Conservation (phyloP, 208 protist genomes). For the Wallacemonas sp. region DNA sequence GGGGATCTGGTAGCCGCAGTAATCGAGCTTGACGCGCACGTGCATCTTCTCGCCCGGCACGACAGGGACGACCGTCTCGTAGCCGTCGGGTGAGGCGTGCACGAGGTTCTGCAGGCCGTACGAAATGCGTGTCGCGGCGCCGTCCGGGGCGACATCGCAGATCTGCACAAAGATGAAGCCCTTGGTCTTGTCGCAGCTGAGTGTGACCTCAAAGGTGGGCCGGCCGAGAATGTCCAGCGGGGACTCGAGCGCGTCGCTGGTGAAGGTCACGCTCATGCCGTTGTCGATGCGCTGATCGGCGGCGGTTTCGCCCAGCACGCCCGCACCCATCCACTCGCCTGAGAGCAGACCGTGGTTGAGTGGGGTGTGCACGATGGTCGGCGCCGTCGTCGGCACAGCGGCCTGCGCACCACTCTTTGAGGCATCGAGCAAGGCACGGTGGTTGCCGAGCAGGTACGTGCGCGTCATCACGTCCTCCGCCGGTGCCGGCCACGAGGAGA, state of each 20-base stretch:
- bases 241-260: slow-evolving; percentile 29
- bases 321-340: slow-evolving; percentile 68
- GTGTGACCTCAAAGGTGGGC: slow-evolving; percentile 39
- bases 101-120: slow-evolving; percentile 63
- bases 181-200: slow-evolving; percentile 57
- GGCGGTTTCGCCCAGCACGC: slow-evolving; percentile 52
- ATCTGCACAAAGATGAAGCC: slow-evolving; percentile 66
- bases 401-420: slow-evolving; percentile 1
- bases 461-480: slow-evolving; percentile 21
- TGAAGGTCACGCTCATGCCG: slow-evolving; percentile 56
- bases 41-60: slow-evolving; percentile 22
- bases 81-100: slow-evolving; percentile 30
- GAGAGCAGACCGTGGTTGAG: slow-evolving; percentile 60
- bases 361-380: slow-evolving; percentile 50
- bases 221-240: slow-evolving; percentile 45
- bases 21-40: slow-evolving; percentile 50
- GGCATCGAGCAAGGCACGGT: slow-evolving; percentile 12
- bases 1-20: slow-evolving; percentile 59
- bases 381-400: not conserved
- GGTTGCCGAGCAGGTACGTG: slow-evolving; percentile 20
- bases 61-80: slow-evolving; percentile 32
- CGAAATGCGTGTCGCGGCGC: slow-evolving; percentile 52
- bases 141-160: slow-evolving; percentile 54
- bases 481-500: slow-evolving; percentile 41
- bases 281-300: slow-evolving; percentile 72